phyloP scores from a whole-genome alignment of 129 eudicot genomes.

The Silybum marianum region DNA sequence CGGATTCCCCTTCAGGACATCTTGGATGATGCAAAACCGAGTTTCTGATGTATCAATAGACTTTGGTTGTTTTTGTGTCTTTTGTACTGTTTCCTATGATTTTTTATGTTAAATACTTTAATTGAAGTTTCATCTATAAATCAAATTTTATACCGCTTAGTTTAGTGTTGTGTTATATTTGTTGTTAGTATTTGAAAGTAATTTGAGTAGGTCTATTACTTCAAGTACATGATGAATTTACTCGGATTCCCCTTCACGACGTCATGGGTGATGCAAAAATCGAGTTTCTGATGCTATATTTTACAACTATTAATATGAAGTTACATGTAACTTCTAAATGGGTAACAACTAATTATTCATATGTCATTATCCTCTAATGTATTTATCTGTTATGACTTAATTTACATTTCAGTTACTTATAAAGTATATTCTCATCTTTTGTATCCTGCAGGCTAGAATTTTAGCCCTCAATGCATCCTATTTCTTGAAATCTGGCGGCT shows the following conservation, averaged over 20 bases:
- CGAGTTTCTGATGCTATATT: conserved; percentile 54
- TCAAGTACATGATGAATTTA: conserved; percentile 42
- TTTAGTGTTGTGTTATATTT: neutral
- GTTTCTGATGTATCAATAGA: conserved; percentile 45
- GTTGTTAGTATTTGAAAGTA: neutral
- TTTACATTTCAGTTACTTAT: neutral
- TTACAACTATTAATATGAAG: neutral
- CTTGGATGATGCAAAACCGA: conserved; percentile 65
- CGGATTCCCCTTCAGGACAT: conserved; percentile 75
- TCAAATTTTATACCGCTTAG: neutral
- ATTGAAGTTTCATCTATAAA: neutral
- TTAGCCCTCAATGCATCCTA: conserved; percentile 71
- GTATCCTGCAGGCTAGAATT: conserved; percentile 63
- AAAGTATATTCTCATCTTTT: neutral
- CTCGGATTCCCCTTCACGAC: conserved; percentile 81
- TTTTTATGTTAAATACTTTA: neutral
- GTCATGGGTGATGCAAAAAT: conserved; percentile 54
- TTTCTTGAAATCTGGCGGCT: conserved; percentile 75
- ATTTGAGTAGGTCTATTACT: neutral
- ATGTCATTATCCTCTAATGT: neutral
- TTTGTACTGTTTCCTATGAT: neutral
- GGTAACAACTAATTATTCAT: neutral
- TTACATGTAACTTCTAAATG: neutral
- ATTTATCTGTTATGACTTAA: no score
- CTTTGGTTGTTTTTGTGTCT: neutral